Evolutionary conservation across 441 rosid species (phyloP).

Genomic region (Euphorbia schlechtendalii): DNA sequence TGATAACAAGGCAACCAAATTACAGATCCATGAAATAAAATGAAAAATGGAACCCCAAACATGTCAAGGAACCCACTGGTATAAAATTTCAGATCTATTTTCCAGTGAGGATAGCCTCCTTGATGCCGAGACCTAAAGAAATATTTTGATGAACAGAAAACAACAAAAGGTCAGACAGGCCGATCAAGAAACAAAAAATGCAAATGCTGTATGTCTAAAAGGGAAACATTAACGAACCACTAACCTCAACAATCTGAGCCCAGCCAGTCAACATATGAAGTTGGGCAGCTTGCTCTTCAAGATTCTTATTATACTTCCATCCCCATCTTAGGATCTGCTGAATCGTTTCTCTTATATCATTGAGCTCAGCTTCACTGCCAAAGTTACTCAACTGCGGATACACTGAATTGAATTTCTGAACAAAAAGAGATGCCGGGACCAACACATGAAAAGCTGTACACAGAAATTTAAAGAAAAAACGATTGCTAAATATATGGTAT

Average conservation of each 20-base stretch:
- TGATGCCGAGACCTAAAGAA: slow-evolving; percentile 62
- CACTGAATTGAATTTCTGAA: slow-evolving; percentile 64
- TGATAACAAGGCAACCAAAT: slow-evolving; percentile 33
- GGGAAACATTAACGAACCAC: slow-evolving; percentile 16
- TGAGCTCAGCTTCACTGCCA: slow-evolving; percentile 65
- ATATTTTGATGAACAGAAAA: slow-evolving; percentile 7
- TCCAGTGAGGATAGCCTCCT: slow-evolving; percentile 69
- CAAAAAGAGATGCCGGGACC: slow-evolving; percentile 19
- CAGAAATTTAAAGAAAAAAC: neutral
- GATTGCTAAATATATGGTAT: slow-evolving; percentile 15
- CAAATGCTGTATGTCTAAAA: neutral
- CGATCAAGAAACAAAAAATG: neutral
- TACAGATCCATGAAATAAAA: slow-evolving; percentile 22
- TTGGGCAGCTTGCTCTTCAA: slow-evolving; percentile 98
- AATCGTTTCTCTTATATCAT: slow-evolving; percentile 69
- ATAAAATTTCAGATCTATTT: slow-evolving; percentile 72
- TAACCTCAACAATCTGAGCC: slow-evolving; percentile 93
- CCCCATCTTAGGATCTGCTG: slow-evolving; percentile 94
- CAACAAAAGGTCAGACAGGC: slow-evolving; percentile 4
- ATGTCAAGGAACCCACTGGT: slow-evolving; percentile 49
- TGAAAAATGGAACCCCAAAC: slow-evolving; percentile 6
- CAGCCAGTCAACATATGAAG: slow-evolving; percentile 98
- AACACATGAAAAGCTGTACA: slow-evolving; percentile 14
- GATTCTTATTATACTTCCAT: slow-evolving; percentile 92
- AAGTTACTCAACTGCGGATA: slow-evolving; percentile 58